These are phyloP conservation scores for Phialocephala subalpina DNA, from an alignment of 2,329 filamentous ascomycete genomes.

Conservation along the genomic window DNA sequence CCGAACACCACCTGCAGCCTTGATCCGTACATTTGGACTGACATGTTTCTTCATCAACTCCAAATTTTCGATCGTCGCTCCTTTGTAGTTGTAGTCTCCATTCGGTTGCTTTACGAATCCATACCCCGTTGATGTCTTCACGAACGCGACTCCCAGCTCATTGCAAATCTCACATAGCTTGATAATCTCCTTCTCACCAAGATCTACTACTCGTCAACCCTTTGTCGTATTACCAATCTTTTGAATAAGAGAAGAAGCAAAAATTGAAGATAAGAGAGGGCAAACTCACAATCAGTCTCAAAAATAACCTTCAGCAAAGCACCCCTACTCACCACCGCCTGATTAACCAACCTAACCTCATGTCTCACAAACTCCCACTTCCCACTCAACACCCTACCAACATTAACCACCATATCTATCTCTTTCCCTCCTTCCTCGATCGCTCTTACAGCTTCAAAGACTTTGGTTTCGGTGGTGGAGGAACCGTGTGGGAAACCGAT, in stretches of 20 bases:
- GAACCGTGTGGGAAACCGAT: slow-evolving; percentile 69
- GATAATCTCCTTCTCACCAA: slow-evolving; percentile 57
- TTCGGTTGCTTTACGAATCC: slow-evolving; percentile 64
- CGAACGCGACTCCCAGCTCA: slow-evolving; percentile 58
- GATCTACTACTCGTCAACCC: slow-evolving; percentile 39
- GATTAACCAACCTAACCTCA: slow-evolving; percentile 60
- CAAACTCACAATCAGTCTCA: slow-evolving; percentile 59
- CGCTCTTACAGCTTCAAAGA: slow-evolving; percentile 59
- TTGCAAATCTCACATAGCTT: slow-evolving; percentile 63
- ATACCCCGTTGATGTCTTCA: slow-evolving; percentile 69
- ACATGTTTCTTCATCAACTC: slow-evolving; percentile 60
- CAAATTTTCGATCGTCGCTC: slow-evolving; percentile 59
- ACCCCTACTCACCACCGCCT: slow-evolving; percentile 51
- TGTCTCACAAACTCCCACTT: slow-evolving; percentile 64
- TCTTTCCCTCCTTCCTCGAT: slow-evolving; percentile 57
- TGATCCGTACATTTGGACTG: slow-evolving; percentile 57
- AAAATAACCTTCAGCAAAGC: slow-evolving; percentile 68
- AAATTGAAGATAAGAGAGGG: no score
- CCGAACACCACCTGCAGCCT: slow-evolving; percentile 64
- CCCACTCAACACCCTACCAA: slow-evolving; percentile 63
- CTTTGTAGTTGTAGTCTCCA: slow-evolving; percentile 60
- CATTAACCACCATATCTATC: slow-evolving; percentile 68
- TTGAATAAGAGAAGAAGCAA: no score
- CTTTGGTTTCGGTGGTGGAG: slow-evolving; percentile 61
- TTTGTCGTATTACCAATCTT: no score